phyloP scores from a whole-genome alignment of 176 grass and related monocot species.

The Oropetium thomaeum region DNA sequence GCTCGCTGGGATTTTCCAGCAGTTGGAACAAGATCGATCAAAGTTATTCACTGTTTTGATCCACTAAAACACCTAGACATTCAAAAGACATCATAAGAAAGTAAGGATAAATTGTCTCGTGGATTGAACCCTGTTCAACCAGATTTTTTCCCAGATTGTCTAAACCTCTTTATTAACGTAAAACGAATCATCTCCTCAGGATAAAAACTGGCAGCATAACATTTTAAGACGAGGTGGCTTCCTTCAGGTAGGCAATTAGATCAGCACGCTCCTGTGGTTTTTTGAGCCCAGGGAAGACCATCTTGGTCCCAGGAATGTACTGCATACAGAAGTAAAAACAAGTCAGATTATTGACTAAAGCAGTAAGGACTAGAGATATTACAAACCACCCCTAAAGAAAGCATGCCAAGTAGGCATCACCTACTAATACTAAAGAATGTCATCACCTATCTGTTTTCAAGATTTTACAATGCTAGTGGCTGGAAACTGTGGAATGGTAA shows the following conservation, averaged over 20 bases:
- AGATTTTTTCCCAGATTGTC: conserved; percentile 21
- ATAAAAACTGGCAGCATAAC: background rate
- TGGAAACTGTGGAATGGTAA: background rate
- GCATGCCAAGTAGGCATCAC: background rate
- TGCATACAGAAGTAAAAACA: conserved; percentile 21
- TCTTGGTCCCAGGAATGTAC: conserved; percentile 99
- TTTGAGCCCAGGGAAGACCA: conserved; percentile 97
- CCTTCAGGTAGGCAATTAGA: conserved; percentile 86
- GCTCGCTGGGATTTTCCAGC: conserved; percentile 41
- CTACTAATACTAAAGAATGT: background rate
- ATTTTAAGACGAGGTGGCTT: conserved; percentile 32
- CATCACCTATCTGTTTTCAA: background rate
- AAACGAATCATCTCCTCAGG: conserved; percentile 35
- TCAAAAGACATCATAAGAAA: conserved; percentile 23
- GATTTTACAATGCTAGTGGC: background rate
- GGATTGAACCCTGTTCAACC: conserved; percentile 41
- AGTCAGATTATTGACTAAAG: background rate
- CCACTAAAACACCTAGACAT: conserved; percentile 49
- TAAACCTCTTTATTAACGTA: conserved; percentile 49
- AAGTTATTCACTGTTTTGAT: conserved; percentile 23
- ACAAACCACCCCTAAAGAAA: background rate
- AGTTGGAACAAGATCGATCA: conserved; percentile 5
- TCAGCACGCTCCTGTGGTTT: conserved; percentile 91
- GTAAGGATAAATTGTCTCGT: conserved; percentile 26
- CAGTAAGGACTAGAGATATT: background rate